phyloP scores from a whole-genome alignment of 805 yeast species.

The Jamesozyma spencerorum region DNA sequence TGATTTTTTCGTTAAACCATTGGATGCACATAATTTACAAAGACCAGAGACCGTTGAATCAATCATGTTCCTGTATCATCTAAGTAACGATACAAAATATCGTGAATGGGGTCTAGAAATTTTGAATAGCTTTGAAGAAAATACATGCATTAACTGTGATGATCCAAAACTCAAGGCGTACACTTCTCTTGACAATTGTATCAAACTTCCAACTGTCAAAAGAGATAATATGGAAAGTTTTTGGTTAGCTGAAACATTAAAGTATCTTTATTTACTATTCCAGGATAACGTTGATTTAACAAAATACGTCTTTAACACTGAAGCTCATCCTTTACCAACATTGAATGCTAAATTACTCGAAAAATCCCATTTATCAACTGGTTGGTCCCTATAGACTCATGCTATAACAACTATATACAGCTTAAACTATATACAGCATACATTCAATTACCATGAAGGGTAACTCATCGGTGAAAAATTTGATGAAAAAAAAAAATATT shows the following conservation, averaged over 20 bases:
- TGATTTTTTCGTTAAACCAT: constrained; percentile 62
- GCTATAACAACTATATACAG: too few species aligned
- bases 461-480: too few species aligned
- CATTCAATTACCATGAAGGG: too few species aligned
- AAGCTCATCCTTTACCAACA: constrained; percentile 87
- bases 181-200: constrained; percentile 60
- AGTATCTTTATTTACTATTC: constrained; percentile 71
- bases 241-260: constrained; percentile 90
- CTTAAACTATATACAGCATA: too few species aligned
- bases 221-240: constrained; percentile 80
- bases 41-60: constrained; percentile 93
- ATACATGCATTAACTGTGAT: constrained; percentile 41
- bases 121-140: constrained; percentile 56
- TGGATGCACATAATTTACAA: constrained; percentile 77
- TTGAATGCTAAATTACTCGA: constrained; percentile 27
- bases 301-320: constrained; percentile 75
- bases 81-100: constrained; percentile 72
- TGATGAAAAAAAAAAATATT: neutral
- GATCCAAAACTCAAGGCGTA: constrained; percentile 35
- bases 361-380: constrained; percentile 16
- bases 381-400: constrained; percentile 19
- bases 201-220: constrained; percentile 40
- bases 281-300: constrained; percentile 64
- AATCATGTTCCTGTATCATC: constrained; percentile 65
- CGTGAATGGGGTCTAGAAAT: constrained; percentile 88